Base-by-base conservation (phyloP, 257 asterid species). In the Fraxinus excelsior region DNA sequence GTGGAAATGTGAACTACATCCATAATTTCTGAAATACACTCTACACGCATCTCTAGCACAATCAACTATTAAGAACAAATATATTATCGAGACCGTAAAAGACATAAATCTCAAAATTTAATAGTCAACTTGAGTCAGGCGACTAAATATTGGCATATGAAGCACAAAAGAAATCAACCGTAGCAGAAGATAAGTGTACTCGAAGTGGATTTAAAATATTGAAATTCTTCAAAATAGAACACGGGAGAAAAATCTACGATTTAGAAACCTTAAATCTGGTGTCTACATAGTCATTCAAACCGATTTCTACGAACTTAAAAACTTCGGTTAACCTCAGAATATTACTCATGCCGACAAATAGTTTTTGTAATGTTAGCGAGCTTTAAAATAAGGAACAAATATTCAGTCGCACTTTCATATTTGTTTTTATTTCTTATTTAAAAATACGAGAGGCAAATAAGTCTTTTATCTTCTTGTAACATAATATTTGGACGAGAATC, bases 51-150 rank as follows among this genome's bases (percentile, higher is more conserved):
- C 11, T 53, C 64, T 53, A 16, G 64, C 58, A 49, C 64, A 5
- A 19, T n/a, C 64, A 53, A 81, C 37, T 75, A 34, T 18, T 8
- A 35, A 79, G 40, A 14, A 2, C 38, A 26, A 25, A 19, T 73
- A 16, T 78, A 62, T n/a, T 62, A 66, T 14, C 31, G 26, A 62
- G n/a, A 69, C 37, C 49, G 42, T 18, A 29, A 10, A 2, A 49
- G 70, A 19, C 56, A 21, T 4, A 11, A 23, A 32, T 11, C 75
- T 49, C 13, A 72, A 71, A 72, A 7, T 68, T 53, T 12, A 13
- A 62, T 21, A 64, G 67, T 62, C 77, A 62, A 14, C 37, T 38
- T 42, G 38, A 37, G 26, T 31, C 53, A 21, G 67, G 29, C 28
- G 32, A 70, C 38, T 60, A 72, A 67, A 16, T 65, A 32, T 34